These are phyloP conservation scores for Striga hermonthica DNA, from an alignment of 305 asterid species.

Conservation along the genomic window DNA sequence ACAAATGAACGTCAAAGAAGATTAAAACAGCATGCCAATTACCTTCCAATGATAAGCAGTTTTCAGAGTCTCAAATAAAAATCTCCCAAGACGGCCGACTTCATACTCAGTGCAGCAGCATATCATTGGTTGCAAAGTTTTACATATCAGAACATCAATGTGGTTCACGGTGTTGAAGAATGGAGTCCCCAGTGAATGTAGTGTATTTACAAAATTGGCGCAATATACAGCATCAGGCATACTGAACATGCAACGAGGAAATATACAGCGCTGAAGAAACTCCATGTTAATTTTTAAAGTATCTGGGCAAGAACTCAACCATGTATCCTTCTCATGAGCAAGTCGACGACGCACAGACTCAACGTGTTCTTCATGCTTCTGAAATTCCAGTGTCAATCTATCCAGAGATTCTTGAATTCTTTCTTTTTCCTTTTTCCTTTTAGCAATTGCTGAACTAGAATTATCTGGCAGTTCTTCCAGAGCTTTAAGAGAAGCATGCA, in stretches of 20 bases:
- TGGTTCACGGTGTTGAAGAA: conserved; percentile 98
- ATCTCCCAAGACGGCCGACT: conserved; percentile 95
- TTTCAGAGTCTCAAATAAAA: conserved; percentile 86
- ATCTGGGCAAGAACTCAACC: conserved; percentile 99
- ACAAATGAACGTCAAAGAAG: conserved; percentile 9
- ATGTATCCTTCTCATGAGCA: conserved; percentile 87
- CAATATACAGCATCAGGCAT: conserved; percentile 99
- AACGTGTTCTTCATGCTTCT: conserved; percentile 95
- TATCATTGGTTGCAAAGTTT: conserved; percentile 98
- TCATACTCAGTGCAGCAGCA: conserved; percentile 99
- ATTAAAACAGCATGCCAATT: conserved; percentile 19
- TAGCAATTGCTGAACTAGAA: conserved; percentile 97
- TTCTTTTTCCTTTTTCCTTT: conserved; percentile 97
- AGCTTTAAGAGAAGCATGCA: conserved; percentile 88
- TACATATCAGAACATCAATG: conserved; percentile 95
- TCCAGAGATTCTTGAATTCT: conserved; percentile 98
- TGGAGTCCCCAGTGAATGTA: conserved; percentile 98
- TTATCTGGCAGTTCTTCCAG: conserved; percentile 95
- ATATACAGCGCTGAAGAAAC: conserved; percentile 96
- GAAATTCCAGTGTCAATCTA: conserved; percentile 75
- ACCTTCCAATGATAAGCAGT: conserved; percentile 99
- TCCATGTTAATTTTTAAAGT: conserved; percentile 98
- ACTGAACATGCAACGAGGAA: conserved; percentile 98
- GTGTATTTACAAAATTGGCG: conserved; percentile 88
- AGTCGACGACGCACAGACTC: conserved; percentile 91